These are phyloP conservation scores for Fistulina hepatica DNA, from an alignment of 1,284 basidiomycete species.

Conservation along the genomic window DNA sequence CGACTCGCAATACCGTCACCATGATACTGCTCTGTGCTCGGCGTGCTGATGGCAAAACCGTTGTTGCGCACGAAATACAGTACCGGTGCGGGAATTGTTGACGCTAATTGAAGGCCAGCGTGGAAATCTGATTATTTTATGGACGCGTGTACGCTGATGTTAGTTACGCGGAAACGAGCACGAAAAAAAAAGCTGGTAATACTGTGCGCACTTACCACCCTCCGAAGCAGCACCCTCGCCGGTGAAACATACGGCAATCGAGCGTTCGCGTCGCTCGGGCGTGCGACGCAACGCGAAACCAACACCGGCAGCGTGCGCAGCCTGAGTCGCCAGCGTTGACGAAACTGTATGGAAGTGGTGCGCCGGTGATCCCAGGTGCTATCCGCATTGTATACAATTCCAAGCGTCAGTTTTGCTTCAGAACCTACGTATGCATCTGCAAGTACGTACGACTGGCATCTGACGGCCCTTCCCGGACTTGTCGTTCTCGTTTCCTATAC, in stretches of 20 bases:
- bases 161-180: background rate
- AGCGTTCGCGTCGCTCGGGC: constrained; percentile 57
- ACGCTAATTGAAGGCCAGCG: constrained; percentile 67
- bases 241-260: constrained; percentile 85
- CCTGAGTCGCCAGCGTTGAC: constrained; percentile 89
- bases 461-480: constrained; percentile 77
- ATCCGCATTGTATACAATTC: constrained; percentile 5
- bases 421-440: background rate
- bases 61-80: constrained; percentile 76
- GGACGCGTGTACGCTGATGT: background rate
- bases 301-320: constrained; percentile 92
- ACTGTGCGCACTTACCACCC: constrained; percentile 30
- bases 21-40: constrained; percentile 79
- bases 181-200: background rate
- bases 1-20: constrained; percentile 91
- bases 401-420: background rate
- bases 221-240: constrained; percentile 78
- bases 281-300: constrained; percentile 82
- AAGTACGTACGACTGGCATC: constrained; percentile 68
- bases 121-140: constrained; percentile 44
- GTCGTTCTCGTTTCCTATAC: constrained; percentile 79
- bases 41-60: constrained; percentile 93
- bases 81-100: constrained; percentile 63
- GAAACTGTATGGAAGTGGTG: constrained; percentile 93
- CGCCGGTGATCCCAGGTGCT: constrained; percentile 81